Base-by-base conservation (phyloP, 75 land plant genomes). In the Chamaecyparis obtusa region DNA sequence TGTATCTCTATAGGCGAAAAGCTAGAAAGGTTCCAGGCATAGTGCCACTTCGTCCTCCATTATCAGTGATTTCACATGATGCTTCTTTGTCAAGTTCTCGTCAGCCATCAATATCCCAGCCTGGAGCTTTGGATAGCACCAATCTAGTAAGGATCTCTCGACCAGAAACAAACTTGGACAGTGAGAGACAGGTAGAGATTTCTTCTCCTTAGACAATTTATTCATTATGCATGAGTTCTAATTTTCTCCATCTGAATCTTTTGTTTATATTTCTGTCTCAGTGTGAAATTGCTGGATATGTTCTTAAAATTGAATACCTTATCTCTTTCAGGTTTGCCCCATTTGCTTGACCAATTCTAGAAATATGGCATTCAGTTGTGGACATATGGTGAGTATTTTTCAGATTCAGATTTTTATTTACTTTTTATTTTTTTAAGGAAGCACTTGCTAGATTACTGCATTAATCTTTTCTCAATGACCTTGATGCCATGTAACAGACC, bases 361-460 rank as follows among this genome's bases (percentile, higher is more conserved):
- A 89, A 87, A 97, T 82, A 88, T 96, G 96, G 99, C 99, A 77
- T 97, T 97, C 86, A 93, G 92, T 46, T 97, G 99, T 72, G 99
- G 99, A 82, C 99, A 97, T 88, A 86, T 86, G 94, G 98, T 96
- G 85, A 89, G 92, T 43, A 33, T 87, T 81, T 55, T 24, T 3
- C 37, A 19, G 13, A 33, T 15, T 51, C 1, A 16, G 69, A 5
- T 17, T 43, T 39, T 56, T 9, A 30, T 71, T 56, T 55, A 14
- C 57, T 13, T 24, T 51, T 83, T 14, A 8, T 2, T 8, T 32
- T 54, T 55, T 21, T 11, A 14, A 17, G 37, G 36, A 33, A 84
- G 35, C 8, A 35, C 55, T 51, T 19, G 2, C 5, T 35, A 33
- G 14, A 54, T 33, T 9, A 6, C 55, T 35, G 21, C 35, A 17